Base-by-base conservation (phyloP, 2,329 filamentous ascomycete genomes). In the Penicillium sp. region DNA sequence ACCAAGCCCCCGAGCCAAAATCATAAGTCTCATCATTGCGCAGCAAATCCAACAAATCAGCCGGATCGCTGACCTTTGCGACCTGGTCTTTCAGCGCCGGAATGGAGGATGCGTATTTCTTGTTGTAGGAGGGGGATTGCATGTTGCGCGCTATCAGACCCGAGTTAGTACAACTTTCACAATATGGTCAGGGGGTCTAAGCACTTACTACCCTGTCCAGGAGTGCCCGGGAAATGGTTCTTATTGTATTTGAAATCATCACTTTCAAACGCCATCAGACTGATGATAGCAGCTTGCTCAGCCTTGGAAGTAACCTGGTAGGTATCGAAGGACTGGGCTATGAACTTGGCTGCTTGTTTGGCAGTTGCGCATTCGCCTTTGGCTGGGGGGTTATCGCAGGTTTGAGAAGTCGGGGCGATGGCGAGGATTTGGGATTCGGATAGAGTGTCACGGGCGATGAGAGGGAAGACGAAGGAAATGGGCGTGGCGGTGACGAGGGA, bases 221-320 rank as follows among this genome's bases (percentile, higher is more conserved):
- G 75, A 0, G 69, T 34, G 13, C 62, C 66, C 0, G 77, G 77
- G 70, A 66, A 77, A 57, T 81, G 72, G 69, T 89, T 88, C 65
- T 75, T 77, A 68, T 84, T 87, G 76, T 80, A 90, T 59, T 78
- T 75, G 70, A 90, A 87, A 52, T 83, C 76, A 18, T 47, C 80
- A 1, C 79, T 81, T 71, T 94, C 89, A 62, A 82, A 83, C 9
- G 84, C 79, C 71, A 87, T 85, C 60, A 89, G 74, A 10, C 82
- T 75, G 35, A 93, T 62, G 13, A 90, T 67, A 18, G 83, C 86
- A 6, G 87, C 87, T 62, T 86, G 82, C 57, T 85, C 79, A 18
- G 74, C 77, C 18, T 70, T 68, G 27, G 66, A 65, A 39, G 69
- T 74, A 56, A 89, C 71, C 3, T 65, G 54, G 72, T 87, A 85